Evolutionary conservation across 2,329 filamentous ascomycete genomes (phyloP).

Genomic region (Ilyonectria sp.): DNA sequence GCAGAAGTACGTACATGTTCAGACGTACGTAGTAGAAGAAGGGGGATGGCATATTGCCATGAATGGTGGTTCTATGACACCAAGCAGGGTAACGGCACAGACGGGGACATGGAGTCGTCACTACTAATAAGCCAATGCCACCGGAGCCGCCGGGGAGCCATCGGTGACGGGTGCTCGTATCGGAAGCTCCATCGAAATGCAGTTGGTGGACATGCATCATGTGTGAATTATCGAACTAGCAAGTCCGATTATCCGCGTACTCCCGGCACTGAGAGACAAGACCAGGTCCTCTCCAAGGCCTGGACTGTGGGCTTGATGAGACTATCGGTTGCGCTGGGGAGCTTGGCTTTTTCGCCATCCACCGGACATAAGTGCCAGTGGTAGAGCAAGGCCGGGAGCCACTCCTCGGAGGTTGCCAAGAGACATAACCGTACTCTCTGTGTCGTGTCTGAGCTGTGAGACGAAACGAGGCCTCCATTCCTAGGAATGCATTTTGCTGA

Average conservation of each 20-base stretch:
- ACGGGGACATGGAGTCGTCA: conserved; percentile 14
- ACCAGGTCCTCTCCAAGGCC: conserved; percentile 5
- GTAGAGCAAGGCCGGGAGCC: conserved; percentile 2
- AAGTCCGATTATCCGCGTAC: conserved; percentile 27
- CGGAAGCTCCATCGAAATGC: conserved; percentile 23
- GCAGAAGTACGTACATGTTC: background rate
- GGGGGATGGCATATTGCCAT: conserved; percentile 14
- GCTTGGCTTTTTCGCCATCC: conserved; percentile 26
- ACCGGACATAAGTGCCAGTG: conserved; percentile 20
- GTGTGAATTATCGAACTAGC: conserved; percentile 28
- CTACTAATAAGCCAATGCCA: conserved; percentile 10
- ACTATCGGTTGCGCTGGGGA: conserved; percentile 18
- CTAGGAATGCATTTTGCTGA: conserved; percentile 10
- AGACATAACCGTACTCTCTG: conserved; percentile 9
- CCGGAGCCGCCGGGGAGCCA: conserved; percentile 23
- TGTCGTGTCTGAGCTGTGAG: conserved; percentile 4
- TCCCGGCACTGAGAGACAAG: conserved; percentile 14
- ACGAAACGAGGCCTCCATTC: conserved; percentile 22
- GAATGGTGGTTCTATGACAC: conserved; percentile 1
- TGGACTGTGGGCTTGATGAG: conserved; percentile 22
- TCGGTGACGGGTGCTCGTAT: conserved; percentile 29
- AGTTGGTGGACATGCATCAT: conserved; percentile 22
- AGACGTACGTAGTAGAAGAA: conserved; percentile 2
- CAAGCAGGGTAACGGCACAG: conserved; percentile 1
- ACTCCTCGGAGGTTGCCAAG: conserved; percentile 12